phyloP scores from a whole-genome alignment of 495 filamentous ascomycete species.

The Hyphodiscus hymeniophilus region DNA sequence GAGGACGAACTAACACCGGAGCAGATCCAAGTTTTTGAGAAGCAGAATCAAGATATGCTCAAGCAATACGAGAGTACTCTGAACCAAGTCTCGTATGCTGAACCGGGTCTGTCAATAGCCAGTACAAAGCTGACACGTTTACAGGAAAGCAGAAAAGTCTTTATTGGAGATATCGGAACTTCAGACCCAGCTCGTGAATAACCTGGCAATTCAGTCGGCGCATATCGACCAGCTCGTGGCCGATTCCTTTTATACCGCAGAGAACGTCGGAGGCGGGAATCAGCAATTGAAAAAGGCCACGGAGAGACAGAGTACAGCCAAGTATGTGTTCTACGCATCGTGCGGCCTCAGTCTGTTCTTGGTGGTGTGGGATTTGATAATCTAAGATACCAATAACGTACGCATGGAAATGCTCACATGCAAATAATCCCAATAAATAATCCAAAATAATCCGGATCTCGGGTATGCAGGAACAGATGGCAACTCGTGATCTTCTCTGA shows the following conservation, averaged over 20 bases:
- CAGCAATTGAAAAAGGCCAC: slow-evolving; percentile 82
- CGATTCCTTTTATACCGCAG: slow-evolving; percentile 69
- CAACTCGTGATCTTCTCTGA: too few species aligned
- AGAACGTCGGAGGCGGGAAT: slow-evolving; percentile 85
- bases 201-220: slow-evolving; percentile 75
- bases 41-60: slow-evolving; percentile 88
- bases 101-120: neutral
- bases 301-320: slow-evolving; percentile 73
- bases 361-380: slow-evolving; percentile 88
- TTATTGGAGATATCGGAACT: slow-evolving; percentile 89
- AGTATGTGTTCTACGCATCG: slow-evolving; percentile 82
- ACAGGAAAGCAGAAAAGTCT: slow-evolving; percentile 80
- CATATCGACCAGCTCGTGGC: slow-evolving; percentile 83
- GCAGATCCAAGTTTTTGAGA: slow-evolving; percentile 85
- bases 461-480: neutral
- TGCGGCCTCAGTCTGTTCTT: slow-evolving; percentile 72
- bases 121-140: neutral
- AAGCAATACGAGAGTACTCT: slow-evolving; percentile 85
- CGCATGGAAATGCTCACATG: too few species aligned
- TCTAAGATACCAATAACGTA: slow-evolving; percentile 36
- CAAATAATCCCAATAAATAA: neutral
- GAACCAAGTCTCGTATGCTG: slow-evolving; percentile 79
- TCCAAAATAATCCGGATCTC: neutral
- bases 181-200: slow-evolving; percentile 77
- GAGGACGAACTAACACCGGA: slow-evolving; percentile 64